Conservation (phyloP, 2,329 filamentous ascomycete species). For the Venturia oleaginea region DNA sequence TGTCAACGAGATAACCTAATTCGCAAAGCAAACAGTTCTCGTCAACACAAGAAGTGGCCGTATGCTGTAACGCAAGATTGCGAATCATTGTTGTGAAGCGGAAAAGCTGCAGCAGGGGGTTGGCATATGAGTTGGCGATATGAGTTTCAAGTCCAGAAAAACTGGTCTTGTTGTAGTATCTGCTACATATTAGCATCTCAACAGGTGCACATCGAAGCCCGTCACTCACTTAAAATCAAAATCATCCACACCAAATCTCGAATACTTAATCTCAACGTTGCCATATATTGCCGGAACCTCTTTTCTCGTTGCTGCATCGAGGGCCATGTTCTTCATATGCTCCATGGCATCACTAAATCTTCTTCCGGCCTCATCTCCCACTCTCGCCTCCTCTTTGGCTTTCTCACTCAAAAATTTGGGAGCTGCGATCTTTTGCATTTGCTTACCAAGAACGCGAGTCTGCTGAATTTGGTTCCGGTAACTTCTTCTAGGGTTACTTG, state of each 20-base stretch:
- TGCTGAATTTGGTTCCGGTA: conserved; percentile 78
- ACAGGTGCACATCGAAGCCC: conserved; percentile 4
- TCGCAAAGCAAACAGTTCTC: conserved; percentile 88
- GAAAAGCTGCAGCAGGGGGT: conserved; percentile 81
- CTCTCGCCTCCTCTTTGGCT: conserved; percentile 50
- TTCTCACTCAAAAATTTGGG: conserved; percentile 96
- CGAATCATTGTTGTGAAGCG: conserved; percentile 82
- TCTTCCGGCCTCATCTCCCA: conserved; percentile 24
- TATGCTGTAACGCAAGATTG: conserved; percentile 81
- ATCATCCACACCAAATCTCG: conserved; percentile 97
- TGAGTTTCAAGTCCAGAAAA: conserved; percentile 94
- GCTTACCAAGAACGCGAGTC: conserved; percentile 53
- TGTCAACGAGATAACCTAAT: conserved; percentile 90
- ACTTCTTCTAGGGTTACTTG: conserved; percentile 63
- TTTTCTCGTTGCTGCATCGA: conserved; percentile 63
- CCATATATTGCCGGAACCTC: conserved; percentile 85
- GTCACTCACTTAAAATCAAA: conserved; percentile 83
- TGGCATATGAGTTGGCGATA: conserved; percentile 93
- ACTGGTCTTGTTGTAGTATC: conserved; percentile 87
- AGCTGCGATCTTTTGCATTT: conserved; percentile 55
- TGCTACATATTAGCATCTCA: conserved; percentile 25
- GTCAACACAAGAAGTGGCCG: conserved; percentile 71
- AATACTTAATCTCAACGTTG: conserved; percentile 97
- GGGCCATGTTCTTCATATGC: conserved; percentile 56
- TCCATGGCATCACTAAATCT: conserved; percentile 49